These are phyloP conservation scores for Rhodomyrtus psidioides DNA, from an alignment of 441 rosid species.

Conservation along the genomic window DNA sequence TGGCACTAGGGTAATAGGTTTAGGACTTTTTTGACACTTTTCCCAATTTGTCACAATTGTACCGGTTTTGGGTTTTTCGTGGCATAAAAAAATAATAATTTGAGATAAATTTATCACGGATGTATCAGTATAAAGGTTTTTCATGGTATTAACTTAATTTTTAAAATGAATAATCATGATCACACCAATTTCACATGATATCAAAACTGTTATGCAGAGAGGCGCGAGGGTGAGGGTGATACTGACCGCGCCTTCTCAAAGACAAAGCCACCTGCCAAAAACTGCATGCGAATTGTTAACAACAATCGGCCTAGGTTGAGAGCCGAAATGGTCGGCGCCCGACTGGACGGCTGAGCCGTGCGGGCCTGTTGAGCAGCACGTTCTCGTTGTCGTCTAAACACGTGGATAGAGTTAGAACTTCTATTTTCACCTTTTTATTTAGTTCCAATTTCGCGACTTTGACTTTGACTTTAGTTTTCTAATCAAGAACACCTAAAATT, in stretches of 20 bases:
- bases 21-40: too few species aligned
- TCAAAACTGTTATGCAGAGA: too few species aligned
- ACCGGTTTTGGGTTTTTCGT: too few species aligned
- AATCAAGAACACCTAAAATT: not conserved
- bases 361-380: not conserved
- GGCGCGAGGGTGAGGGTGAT: not conserved
- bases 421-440: not conserved
- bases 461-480: not conserved
- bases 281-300: not conserved
- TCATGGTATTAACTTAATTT: too few species aligned
- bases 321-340: not conserved
- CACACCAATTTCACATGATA: too few species aligned
- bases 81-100: too few species aligned
- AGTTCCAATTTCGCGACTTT: not conserved
- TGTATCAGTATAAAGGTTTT: too few species aligned
- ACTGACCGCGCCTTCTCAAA: not conserved
- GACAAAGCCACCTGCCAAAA: not conserved
- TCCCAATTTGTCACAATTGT: too few species aligned
- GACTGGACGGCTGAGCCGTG: not conserved
- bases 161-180: too few species aligned
- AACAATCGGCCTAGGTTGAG: not conserved
- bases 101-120: too few species aligned
- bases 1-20: too few species aligned
- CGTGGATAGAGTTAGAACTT: not conserved
- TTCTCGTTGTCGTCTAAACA: not conserved